These are phyloP conservation scores for Pholiota adiposa DNA, from an alignment of 1,284 basidiomycete species.

Conservation along the genomic window DNA sequence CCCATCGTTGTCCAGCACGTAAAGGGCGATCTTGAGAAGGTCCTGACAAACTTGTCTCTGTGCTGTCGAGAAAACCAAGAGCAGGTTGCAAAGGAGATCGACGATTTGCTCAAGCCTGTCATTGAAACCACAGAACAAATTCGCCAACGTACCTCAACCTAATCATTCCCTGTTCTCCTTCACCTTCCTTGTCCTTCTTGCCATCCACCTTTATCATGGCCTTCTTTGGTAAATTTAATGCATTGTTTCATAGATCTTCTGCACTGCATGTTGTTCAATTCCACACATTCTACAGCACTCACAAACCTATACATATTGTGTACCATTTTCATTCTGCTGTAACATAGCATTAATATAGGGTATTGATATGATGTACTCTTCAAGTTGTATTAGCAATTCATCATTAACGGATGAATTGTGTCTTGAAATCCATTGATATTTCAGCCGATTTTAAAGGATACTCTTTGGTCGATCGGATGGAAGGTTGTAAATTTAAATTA, in stretches of 20 bases:
- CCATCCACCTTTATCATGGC: not conserved
- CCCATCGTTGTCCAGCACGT: slow-evolving; percentile 25
- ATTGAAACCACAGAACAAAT: slow-evolving; percentile 31
- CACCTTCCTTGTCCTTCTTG: not conserved
- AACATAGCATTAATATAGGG: not conserved
- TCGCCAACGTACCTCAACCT: slow-evolving; percentile 17
- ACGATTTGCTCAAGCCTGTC: slow-evolving; percentile 29
- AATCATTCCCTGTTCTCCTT: not conserved
- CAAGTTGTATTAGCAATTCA: no score
- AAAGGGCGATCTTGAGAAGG: slow-evolving; percentile 26
- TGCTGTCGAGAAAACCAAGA: slow-evolving; percentile 27
- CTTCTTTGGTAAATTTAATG: not conserved
- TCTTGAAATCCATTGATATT: no score
- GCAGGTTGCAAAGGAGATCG: slow-evolving; percentile 26
- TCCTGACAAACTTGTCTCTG: slow-evolving; percentile 28
- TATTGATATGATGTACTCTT: no score
- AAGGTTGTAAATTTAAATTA: not conserved
- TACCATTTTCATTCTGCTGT: not conserved
- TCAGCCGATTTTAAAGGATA: no score
- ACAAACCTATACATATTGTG: not conserved
- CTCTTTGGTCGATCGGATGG: no score
- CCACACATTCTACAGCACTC: not conserved
- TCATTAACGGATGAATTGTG: no score
- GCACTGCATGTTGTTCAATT: not conserved
- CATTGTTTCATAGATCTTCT: not conserved